phyloP scores from a whole-genome alignment of 352 stramenopile species.

The Pythium rishiriense region DNA sequence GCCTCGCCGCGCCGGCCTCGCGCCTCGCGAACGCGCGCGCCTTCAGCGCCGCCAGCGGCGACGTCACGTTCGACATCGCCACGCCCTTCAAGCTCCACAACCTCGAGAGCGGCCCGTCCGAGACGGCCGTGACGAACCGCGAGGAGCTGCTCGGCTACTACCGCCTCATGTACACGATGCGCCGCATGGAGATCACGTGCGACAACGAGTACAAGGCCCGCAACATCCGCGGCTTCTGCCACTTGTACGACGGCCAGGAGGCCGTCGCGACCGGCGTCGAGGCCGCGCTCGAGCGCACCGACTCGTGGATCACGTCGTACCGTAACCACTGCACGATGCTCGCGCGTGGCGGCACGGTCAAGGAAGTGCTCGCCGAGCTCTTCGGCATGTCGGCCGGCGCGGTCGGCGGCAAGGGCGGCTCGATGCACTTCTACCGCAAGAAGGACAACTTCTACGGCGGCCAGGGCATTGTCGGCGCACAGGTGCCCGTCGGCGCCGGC shows the following conservation, averaged over 20 bases:
- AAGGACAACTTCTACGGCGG: conserved; percentile 98
- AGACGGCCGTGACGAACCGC: conserved; percentile 85
- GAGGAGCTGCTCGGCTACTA: conserved; percentile 98
- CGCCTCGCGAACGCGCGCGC: conserved; percentile 37
- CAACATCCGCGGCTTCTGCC: conserved; percentile 99
- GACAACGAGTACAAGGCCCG: conserved; percentile 99
- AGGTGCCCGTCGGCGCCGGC: conserved; percentile 97
- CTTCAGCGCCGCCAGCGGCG: conserved; percentile 62
- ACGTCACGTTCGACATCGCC: conserved; percentile 72
- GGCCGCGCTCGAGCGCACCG: conserved; percentile 90
- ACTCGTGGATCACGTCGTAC: conserved; percentile 99
- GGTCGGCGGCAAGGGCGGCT: conserved; percentile 96
- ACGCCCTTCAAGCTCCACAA: conserved; percentile 81
- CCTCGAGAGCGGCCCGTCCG: conserved; percentile 66
- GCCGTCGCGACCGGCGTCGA: conserved; percentile 98
- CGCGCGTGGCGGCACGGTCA: conserved; percentile 92
- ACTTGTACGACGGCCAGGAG: conserved; percentile 99
- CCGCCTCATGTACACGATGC: conserved; percentile 99
- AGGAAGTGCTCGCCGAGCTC: conserved; percentile 94
- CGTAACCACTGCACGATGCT: conserved; percentile 99
- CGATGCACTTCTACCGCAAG: conserved; percentile 99
- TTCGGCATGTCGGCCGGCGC: conserved; percentile 93
- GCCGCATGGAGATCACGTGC: conserved; percentile 99
- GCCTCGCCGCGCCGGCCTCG: conserved; percentile 33
- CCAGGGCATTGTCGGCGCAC: conserved; percentile 97